Evolutionary conservation across 2,329 filamentous ascomycete species (phyloP), one percentile per base, ranked within the genome.

Genomic region (Didymella segeticola): DNA sequence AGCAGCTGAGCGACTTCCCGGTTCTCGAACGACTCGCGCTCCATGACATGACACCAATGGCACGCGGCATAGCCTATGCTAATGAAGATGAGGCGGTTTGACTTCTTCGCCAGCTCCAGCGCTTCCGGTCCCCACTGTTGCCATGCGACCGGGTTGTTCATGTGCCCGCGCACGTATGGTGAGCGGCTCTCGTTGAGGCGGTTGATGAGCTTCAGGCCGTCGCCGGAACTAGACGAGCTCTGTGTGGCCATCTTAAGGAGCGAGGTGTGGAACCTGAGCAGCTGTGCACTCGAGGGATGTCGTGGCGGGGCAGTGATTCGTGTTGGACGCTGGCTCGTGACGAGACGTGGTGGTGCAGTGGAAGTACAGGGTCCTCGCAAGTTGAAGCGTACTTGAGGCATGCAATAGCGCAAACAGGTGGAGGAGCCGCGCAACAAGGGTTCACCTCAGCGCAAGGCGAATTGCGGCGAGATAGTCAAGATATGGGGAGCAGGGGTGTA

Each of bases 1-100:
- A 99, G 82, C 52, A 96, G 82, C 20, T 85, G 78, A 14, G 95
- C 92, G 56, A 96, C 88, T 58, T 91, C 86, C 2, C 85, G 80
- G 63, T 96, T 90, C 72, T 88, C 88, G 75, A 99, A 98, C 17
- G 90, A 93, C 75, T 99, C 95, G 61, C 89, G 87, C 62, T 91
- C 89, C 86, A 97, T 97, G 57, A 98, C 89, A 78, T 95, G 91
- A 72, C 81, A 83, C 81, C 95, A 96, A 78, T 98, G 93, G 73
- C 95, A 98, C 34, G 95, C 92, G 17, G 89, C 89, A 79, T 96
- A 99, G 42, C 95, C 95, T 68, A 98, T 93, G 72, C 93, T 96
- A 57, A 98, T 80, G 71, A 97, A 98, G 55, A 99, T 87, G 53
- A 96, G 82, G 68, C 92, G 90, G 75, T 98, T 96, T 64, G 93